Conservation (phyloP, 2,329 filamentous ascomycete genomes). For the Ophiosphaerella korrae region DNA sequence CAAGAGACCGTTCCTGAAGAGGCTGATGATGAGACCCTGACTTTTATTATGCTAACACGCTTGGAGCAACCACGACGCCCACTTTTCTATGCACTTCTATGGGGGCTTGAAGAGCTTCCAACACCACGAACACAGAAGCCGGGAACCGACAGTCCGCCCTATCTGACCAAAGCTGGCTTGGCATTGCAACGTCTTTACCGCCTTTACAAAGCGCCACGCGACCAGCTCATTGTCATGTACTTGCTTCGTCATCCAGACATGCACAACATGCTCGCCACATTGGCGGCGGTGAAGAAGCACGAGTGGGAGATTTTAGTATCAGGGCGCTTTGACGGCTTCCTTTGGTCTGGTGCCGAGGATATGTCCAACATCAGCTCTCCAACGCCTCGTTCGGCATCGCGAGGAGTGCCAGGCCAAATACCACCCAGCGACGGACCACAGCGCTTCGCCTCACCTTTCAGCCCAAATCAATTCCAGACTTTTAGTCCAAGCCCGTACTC, state of each 20-base stretch:
- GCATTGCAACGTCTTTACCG: slow-evolving; percentile 87
- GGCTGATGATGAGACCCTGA: slow-evolving; percentile 90
- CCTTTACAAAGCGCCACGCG: slow-evolving; percentile 72
- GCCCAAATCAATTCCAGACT: slow-evolving; percentile 54
- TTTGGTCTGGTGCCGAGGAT: slow-evolving; percentile 87
- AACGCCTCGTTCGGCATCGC: no score
- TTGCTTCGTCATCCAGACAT: slow-evolving; percentile 80
- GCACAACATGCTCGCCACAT: slow-evolving; percentile 84
- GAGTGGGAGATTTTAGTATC: slow-evolving; percentile 97
- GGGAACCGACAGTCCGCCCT: slow-evolving; percentile 65
- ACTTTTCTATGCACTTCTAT: slow-evolving; percentile 80
- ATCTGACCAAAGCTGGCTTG: slow-evolving; percentile 74
- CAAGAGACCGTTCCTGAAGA: slow-evolving; percentile 81
- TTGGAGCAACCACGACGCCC: slow-evolving; percentile 76
- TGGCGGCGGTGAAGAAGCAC: slow-evolving; percentile 85
- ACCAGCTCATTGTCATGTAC: slow-evolving; percentile 85
- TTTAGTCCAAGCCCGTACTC: slow-evolving; percentile 34
- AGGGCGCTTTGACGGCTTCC: slow-evolving; percentile 91
- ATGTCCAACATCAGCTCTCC: slow-evolving; percentile 32
- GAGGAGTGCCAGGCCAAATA: slow-evolving; percentile 45
- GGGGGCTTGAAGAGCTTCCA: slow-evolving; percentile 59
- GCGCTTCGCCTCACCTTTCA: slow-evolving; percentile 55
- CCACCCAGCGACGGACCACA: slow-evolving; percentile 45
- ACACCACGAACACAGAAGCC: slow-evolving; percentile 71
- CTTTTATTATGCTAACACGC: slow-evolving; percentile 91